Evolutionary conservation across 2,329 filamentous ascomycete species (phyloP).

Genomic region (Tolypocladium ophioglossoides): DNA sequence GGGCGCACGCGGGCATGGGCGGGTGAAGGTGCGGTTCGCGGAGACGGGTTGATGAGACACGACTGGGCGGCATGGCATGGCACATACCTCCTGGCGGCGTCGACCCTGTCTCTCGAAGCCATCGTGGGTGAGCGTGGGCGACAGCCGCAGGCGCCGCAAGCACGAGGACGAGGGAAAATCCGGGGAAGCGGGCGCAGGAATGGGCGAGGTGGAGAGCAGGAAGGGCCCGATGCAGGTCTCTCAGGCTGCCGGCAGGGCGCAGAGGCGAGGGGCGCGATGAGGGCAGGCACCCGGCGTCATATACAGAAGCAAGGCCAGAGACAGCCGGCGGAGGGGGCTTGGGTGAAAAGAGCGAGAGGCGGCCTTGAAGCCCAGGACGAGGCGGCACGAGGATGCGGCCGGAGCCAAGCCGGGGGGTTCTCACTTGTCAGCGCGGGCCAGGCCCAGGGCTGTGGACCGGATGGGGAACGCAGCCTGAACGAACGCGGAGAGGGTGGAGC

Average conservation of each 20-base stretch:
- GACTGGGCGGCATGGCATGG: neutral
- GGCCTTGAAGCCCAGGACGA: neutral
- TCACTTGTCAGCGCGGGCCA: neutral
- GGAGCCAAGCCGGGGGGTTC: neutral
- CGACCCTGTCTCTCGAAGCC: slow-evolving; percentile 3
- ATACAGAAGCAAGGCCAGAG: neutral
- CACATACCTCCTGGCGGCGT: slow-evolving; percentile 3
- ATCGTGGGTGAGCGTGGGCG: neutral
- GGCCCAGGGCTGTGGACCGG: neutral
- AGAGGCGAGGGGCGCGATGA: neutral
- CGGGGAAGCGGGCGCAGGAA: neutral
- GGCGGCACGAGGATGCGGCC: neutral
- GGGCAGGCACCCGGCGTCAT: neutral
- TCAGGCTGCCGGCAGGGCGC: neutral
- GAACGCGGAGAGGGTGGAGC: neutral
- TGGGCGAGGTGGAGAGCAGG: neutral
- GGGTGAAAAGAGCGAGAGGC: neutral
- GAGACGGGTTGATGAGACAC: no score
- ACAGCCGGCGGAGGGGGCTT: neutral
- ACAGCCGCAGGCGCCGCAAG: neutral
- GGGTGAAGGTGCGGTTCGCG: no score
- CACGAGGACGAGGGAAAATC: neutral
- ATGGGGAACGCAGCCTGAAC: neutral
- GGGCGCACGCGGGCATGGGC: no score
- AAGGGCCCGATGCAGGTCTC: neutral